A percentile compares a stretch with the other conserved stretches of the same genome.
Evolutionary conservation across 73 alveolate genomes (phyloP).

Genomic region (Paramecium octaurelia): DNA sequence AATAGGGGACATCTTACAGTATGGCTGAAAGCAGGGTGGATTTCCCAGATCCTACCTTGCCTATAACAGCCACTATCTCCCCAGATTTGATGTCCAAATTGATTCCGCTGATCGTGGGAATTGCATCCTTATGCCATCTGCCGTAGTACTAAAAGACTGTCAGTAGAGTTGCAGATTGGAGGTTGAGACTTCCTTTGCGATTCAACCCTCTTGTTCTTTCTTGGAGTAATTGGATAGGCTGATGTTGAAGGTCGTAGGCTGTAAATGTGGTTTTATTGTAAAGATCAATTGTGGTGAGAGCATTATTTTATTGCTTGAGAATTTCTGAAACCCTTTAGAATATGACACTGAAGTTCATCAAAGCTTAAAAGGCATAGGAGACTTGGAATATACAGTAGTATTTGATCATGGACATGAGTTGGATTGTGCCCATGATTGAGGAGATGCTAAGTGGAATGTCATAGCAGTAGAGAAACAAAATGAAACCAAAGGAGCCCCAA

Average conservation of each 20-base stretch:
- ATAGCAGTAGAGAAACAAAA: background rate
- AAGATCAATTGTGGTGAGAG: background rate
- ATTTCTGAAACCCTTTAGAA: background rate
- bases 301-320: background rate
- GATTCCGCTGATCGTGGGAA: constrained; percentile 48
- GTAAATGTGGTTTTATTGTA: constrained; percentile 1
- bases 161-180: background rate
- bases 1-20: constrained; percentile 51
- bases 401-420: background rate
- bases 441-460: background rate
- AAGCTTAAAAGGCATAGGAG: constrained; percentile 22
- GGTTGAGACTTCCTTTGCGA: background rate
- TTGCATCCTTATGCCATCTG: constrained; percentile 3
- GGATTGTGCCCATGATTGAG: background rate
- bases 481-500: constrained; percentile 34
- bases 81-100: constrained; percentile 61
- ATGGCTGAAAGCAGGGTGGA: constrained; percentile 57
- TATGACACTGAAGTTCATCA: background rate
- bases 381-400: background rate
- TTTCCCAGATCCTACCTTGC: constrained; percentile 69
- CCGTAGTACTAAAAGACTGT: background rate
- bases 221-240: background rate
- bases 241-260: background rate
- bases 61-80: constrained; percentile 52
- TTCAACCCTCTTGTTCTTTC: background rate